Evolutionary conservation across 305 asterid genomes (phyloP), one percentile per base, ranked within the genome.

Genomic region (Fraxinus velutina): DNA sequence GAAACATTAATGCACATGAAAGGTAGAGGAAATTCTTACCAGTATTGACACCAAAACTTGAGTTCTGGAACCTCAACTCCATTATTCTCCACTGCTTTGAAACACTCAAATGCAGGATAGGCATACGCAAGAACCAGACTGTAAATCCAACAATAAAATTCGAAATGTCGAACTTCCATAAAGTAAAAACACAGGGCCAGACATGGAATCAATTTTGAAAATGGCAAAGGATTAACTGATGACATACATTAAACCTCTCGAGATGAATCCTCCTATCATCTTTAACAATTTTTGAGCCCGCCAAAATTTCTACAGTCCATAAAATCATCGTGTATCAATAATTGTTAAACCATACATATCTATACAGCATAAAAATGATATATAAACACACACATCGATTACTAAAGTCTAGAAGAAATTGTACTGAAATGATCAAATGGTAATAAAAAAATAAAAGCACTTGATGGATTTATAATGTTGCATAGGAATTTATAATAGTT

Each of bases 31-130:
- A 82, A 8, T 37, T 66, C 90, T 81, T 89, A 95, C 99, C 99
- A 95, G 83, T 95, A 95, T 85, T 92, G 99, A 82, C 99, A 95
- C 99, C 99, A 95, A 76, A 91, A 95, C 8, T 97, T 83, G 82
- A 95, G 93, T 68, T 95, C 98, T 55, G 87, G 92, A 83, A 87
- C 88, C 27, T 86, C 91, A 15, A 94, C 98, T 87, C 87, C 87
- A 88, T 89, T 86, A 82, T 87, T 95, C 89, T 93, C 99, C 78
- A 95, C 82, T 6, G 93, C 86, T 86, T 91, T 95, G 86, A 92
- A 95, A 80, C 99, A 95, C 76, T 93, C 97, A 82, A 92, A 90
- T 6, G 98, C 99, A 79, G 99, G 99, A 77, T 95, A 95, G 9
- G 93, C 99, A 86, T 93, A 95, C 77, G 98, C 99, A 37, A 95